These are phyloP conservation scores for Teunomyces barrocoloradensis DNA, from an alignment of 805 yeast genomes.

Conservation along the genomic window DNA sequence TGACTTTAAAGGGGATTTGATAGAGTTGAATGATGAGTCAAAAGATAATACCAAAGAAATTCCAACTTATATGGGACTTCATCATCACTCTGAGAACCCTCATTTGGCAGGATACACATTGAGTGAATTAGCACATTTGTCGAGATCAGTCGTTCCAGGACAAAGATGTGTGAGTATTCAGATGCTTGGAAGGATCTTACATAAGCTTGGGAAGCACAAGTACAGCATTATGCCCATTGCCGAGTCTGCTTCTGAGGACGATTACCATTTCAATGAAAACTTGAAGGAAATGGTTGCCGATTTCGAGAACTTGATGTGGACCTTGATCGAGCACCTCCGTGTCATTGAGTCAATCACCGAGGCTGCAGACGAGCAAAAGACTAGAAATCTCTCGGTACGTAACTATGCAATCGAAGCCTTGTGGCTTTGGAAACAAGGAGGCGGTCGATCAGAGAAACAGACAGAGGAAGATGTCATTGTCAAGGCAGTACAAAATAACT, in stretches of 20 bases:
- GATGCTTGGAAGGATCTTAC: conserved; percentile 82
- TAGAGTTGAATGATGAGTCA: conserved; percentile 44
- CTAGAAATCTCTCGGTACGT: conserved; percentile 68
- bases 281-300: conserved; percentile 21
- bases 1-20: conserved; percentile 79
- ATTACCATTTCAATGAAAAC: conserved; percentile 33
- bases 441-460: conserved; percentile 32
- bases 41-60: conserved; percentile 21
- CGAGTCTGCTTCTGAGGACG: conserved; percentile 34
- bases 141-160: conserved; percentile 76
- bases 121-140: conserved; percentile 72
- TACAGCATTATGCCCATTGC: conserved; percentile 49
- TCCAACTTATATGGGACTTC: conserved; percentile 68
- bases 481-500: conserved; percentile 14
- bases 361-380: conserved; percentile 62
- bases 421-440: conserved; percentile 77
- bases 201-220: conserved; percentile 68
- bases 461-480: conserved; percentile 28
- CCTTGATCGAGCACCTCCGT: conserved; percentile 57
- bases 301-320: conserved; percentile 67
- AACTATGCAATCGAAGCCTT: conserved; percentile 86
- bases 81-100: conserved; percentile 89
- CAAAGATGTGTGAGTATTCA: conserved; percentile 87
- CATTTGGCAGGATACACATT: conserved; percentile 90
- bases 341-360: conserved; percentile 65